Percentiles rank a stretch among this genome's conserved stretches.
These are phyloP conservation scores for Setaria viridis DNA, from an alignment of 202 grass and related monocot genomes.

Conservation along the genomic window DNA sequence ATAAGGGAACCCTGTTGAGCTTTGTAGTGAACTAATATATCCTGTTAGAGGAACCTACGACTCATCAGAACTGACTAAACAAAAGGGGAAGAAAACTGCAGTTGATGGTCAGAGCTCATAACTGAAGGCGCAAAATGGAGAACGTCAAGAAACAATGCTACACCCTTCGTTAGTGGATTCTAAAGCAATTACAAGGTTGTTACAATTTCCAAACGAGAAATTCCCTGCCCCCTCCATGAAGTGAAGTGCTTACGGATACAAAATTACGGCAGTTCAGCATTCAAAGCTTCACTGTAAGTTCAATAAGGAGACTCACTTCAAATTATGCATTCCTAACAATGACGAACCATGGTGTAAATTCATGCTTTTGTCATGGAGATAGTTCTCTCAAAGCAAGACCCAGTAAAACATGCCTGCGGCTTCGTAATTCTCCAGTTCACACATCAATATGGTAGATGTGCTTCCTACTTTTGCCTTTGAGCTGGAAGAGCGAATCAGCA, in stretches of 20 bases:
- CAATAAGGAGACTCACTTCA: not conserved
- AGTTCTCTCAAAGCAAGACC: constrained; percentile 22
- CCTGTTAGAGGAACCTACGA: not conserved
- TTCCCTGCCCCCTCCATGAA: constrained; percentile 27
- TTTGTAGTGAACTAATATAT: not conserved
- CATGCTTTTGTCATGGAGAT: constrained; percentile 26
- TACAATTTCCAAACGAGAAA: constrained; percentile 11
- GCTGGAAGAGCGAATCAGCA: constrained; percentile 12
- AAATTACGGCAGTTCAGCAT: constrained; percentile 17
- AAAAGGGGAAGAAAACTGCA: not conserved
- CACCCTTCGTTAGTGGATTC: constrained; percentile 29
- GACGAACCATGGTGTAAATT: constrained; percentile 23
- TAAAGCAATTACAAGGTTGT: constrained; percentile 41
- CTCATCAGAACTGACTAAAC: not conserved
- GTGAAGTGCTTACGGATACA: constrained; percentile 13
- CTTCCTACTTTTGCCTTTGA: constrained; percentile 3
- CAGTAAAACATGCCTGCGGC: not conserved
- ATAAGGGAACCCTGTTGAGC: not conserved
- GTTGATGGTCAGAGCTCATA: not conserved
- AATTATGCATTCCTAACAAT: not conserved
- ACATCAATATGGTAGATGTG: not conserved
- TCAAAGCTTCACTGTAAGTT: constrained; percentile 10
- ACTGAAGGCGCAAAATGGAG: constrained; percentile 10
- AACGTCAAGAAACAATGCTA: not conserved
- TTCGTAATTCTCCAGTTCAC: not conserved